Evolutionary conservation across 192 early-diverging fungal species (phyloP), one percentile per base, ranked within the genome.

Genomic region (Lunasporangiospora selenospora): DNA sequence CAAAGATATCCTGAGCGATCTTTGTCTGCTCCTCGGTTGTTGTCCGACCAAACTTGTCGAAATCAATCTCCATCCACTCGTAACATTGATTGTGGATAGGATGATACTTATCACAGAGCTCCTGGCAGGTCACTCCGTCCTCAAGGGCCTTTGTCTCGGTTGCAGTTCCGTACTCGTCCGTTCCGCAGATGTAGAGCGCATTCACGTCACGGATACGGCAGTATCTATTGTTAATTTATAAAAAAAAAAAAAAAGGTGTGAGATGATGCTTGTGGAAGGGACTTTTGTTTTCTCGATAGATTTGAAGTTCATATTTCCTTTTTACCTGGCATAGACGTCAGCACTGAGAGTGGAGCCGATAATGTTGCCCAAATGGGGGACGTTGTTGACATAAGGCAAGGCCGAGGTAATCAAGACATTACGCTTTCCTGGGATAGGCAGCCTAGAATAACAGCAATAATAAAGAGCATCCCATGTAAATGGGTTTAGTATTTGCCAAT

Each of bases 101-200:
- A 70, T 92, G 73, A 81, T 98, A 99, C 81, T 99, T 99, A 83
- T 97, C 95, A 79, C 98, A 98, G 26, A 99, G 88, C 51, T 87
- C 91, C 73, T 93, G 89, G 80, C 93, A 96, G 13, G 92, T 81
- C 12, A 95, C 78, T 4, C 90, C 90, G 65, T 99, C 98, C 47
- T 95, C 88, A 12, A 98, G 67, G 3, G 98, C 98, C 77, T 98
- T 98, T 9, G 96, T 98, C 81, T 99, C 98, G 11, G 98, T 99
- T 4, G 98, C 93, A 16, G 98, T 99, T 32, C 98, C 98, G 77
- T 98, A 98, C 81, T 99, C 98, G 79, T 99, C 98, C 3, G 98
- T 98, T 60, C 98, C 98, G 81, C 93, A 93, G 56, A 99, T 87
- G 62, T 88, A 96, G 16, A 98, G 71, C 4, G 92, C 92, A 76